These are phyloP conservation scores for Neonectria coccinea DNA, from an alignment of 2,329 filamentous ascomycete species.

Conservation along the genomic window DNA sequence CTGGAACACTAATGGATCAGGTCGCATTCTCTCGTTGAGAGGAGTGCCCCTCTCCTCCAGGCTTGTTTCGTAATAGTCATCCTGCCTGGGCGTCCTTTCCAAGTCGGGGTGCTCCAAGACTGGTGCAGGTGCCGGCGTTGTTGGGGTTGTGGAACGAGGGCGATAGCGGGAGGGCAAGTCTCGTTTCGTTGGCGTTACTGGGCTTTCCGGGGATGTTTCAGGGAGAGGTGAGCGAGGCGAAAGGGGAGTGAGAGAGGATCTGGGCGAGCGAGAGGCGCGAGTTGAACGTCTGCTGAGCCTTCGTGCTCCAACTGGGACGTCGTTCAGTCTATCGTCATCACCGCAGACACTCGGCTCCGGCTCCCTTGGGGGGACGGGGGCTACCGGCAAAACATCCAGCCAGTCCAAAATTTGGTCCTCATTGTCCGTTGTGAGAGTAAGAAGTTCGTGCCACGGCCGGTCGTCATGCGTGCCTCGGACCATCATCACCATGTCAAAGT, in stretches of 20 bases:
- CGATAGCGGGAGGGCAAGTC: constrained; percentile 44
- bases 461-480: constrained; percentile 76
- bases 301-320: constrained; percentile 50
- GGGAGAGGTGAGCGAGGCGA: constrained; percentile 34
- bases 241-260: constrained; percentile 29
- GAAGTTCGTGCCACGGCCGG: constrained; percentile 84
- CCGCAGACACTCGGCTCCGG: constrained; percentile 51
- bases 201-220: constrained; percentile 46
- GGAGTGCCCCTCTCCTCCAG: constrained; percentile 45
- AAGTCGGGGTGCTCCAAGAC: constrained; percentile 40
- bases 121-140: constrained; percentile 41
- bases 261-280: constrained; percentile 33
- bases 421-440: constrained; percentile 81
- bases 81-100: constrained; percentile 55
- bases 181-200: constrained; percentile 49
- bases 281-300: constrained; percentile 42
- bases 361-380: constrained; percentile 60
- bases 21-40: constrained; percentile 53
- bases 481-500: constrained; percentile 86
- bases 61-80: constrained; percentile 41
- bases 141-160: constrained; percentile 38
- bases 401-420: constrained; percentile 86
- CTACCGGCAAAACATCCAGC: constrained; percentile 79
- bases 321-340: constrained; percentile 43
- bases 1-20: constrained; percentile 53